Conservation (phyloP, 441 rosid species). For the Biscutella auriculata region DNA sequence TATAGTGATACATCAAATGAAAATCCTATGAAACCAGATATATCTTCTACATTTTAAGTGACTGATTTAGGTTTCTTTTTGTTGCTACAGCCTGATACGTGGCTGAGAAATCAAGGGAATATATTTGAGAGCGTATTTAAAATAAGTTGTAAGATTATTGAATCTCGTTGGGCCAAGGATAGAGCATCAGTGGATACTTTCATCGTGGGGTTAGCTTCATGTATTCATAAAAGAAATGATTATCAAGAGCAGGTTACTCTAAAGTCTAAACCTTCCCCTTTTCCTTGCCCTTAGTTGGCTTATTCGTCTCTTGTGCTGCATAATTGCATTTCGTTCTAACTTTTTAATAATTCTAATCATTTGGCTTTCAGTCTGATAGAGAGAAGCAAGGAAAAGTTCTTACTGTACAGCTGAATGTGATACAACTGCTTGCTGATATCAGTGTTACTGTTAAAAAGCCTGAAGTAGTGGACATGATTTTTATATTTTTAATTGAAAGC, state of each 20-base stretch:
- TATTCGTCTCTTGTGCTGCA: background rate
- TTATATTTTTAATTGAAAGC: conserved; percentile 72
- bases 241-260: conserved; percentile 57
- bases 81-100: conserved; percentile 55
- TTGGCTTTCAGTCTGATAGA: conserved; percentile 47
- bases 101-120: conserved; percentile 52
- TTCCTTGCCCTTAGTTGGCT: background rate
- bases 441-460: conserved; percentile 59
- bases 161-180: conserved; percentile 71
- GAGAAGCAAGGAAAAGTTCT: conserved; percentile 65
- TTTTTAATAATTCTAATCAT: background rate
- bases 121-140: conserved; percentile 57
- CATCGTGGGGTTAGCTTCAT: conserved; percentile 66
- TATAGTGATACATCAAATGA: too few species aligned
- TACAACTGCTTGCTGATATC: conserved; percentile 69
- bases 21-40: too few species aligned
- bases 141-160: conserved; percentile 56
- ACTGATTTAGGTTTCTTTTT: background rate
- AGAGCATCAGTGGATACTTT: conserved; percentile 75
- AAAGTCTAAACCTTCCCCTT: background rate
- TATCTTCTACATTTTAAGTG: background rate
- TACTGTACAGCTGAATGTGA: conserved; percentile 53
- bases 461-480: conserved; percentile 77
- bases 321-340: background rate
- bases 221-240: conserved; percentile 55